Evolutionary conservation across 345 rosid species (phyloP).

Genomic region (Eucalyptus tenuipes): DNA sequence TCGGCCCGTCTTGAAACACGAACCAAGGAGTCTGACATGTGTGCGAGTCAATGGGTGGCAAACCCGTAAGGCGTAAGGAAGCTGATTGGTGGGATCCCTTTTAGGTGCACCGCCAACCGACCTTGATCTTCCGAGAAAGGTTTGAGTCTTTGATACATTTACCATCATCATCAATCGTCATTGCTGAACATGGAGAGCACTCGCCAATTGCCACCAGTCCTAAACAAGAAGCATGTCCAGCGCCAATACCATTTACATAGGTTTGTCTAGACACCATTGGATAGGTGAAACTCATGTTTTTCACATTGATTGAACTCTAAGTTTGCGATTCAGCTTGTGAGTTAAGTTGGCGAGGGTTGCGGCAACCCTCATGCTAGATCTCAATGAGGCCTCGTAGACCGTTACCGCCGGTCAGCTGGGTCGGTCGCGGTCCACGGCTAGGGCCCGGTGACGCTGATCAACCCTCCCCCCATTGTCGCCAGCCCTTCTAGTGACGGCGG

Average conservation of each 20-base stretch:
- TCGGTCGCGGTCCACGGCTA: fast-evolving
- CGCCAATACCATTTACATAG: neutral
- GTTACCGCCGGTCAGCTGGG: fast-evolving
- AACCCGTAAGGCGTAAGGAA: too few relatives aligned
- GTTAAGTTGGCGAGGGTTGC: neutral
- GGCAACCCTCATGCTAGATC: too few relatives aligned
- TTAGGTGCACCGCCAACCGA: too few relatives aligned
- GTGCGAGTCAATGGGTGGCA: too few relatives aligned
- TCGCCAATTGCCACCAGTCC: neutral
- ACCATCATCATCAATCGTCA: neutral
- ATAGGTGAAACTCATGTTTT: neutral
- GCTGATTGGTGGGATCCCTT: too few relatives aligned
- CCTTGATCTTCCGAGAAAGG: too few relatives aligned
- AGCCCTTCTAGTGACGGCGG: fast-evolving
- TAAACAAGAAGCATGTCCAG: neutral
- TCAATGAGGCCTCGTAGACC: too few relatives aligned
- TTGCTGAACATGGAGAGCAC: neutral
- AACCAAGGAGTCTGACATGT: too few relatives aligned
- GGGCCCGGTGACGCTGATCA: fast-evolving
- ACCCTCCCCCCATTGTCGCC: fast-evolving
- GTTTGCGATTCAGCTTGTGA: neutral
- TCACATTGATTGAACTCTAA: neutral
- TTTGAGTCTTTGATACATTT: neutral
- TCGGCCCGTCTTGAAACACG: too few relatives aligned
- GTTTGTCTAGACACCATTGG: neutral